Evolutionary conservation across 148 eudicot genomes (phyloP).

Genomic region (Chenopodium quinoa): DNA sequence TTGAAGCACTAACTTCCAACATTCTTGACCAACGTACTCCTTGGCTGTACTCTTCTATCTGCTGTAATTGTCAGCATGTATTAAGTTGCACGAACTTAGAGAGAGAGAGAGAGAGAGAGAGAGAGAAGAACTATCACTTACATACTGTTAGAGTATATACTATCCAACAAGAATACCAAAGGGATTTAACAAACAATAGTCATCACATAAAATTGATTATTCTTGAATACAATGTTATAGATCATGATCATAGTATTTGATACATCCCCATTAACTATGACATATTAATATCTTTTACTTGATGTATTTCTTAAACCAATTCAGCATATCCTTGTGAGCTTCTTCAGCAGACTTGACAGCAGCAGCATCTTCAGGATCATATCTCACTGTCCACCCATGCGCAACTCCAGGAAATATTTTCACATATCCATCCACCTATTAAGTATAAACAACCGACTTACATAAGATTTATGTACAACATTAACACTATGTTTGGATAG

Average conservation of each 20-base stretch:
- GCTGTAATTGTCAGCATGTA: no score
- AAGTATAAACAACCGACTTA: neutral
- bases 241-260: neutral
- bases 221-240: neutral
- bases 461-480: neutral
- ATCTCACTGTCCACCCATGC: conserved; percentile 71
- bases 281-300: conserved; percentile 13
- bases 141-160: no score
- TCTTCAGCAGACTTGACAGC: conserved; percentile 54
- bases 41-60: no score
- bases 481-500: no score
- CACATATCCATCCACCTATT: conserved; percentile 28
- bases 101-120: no score
- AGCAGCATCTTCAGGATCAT: conserved; percentile 48
- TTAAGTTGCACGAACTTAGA: no score
- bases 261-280: neutral
- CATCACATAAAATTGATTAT: no score
- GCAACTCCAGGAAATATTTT: conserved; percentile 64
- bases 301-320: conserved; percentile 50
- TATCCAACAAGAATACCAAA: no score
- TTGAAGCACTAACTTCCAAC: no score
- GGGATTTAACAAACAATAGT: no score
- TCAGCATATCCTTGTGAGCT: conserved; percentile 54
- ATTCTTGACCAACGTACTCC: no score
- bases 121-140: no score